Conservation (phyloP, 1,284 basidiomycete genomes). For the Cutaneotrichosporon curvatum region DNA sequence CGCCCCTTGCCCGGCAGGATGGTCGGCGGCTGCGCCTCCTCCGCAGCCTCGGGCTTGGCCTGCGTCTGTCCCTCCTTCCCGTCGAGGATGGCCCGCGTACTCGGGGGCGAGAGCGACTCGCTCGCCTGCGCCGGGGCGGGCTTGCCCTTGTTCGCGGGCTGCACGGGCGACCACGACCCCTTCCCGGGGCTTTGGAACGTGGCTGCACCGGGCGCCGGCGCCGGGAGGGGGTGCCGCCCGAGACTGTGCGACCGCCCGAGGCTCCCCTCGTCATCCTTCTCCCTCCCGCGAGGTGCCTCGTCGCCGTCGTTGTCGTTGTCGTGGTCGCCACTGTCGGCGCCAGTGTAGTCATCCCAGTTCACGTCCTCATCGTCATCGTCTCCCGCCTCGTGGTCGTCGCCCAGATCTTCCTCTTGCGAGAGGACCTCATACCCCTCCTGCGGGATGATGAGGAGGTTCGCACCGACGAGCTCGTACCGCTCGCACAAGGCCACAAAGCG, state of each 20-base stretch:
- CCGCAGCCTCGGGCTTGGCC: constrained; percentile 1
- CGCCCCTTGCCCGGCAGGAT: constrained; percentile 1
- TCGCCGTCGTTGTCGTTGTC: not conserved
- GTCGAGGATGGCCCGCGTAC: constrained; percentile 8
- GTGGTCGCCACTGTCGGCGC: not conserved
- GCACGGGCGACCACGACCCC: constrained; percentile 12
- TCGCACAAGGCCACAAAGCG: constrained; percentile 78
- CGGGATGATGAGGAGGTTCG: constrained; percentile 74
- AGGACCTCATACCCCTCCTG: constrained; percentile 14
- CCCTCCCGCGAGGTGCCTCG: constrained; percentile 2
- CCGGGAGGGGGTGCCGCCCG: constrained; percentile 1
- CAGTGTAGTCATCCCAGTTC: not conserved
- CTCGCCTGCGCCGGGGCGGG: constrained; percentile 14
- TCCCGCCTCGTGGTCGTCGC: constrained; percentile 6
- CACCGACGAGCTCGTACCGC: constrained; percentile 68
- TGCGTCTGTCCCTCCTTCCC: not conserved
- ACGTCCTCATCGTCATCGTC: not conserved
- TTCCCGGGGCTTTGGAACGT: constrained; percentile 8
- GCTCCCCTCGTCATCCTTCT: constrained; percentile 1
- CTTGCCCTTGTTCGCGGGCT: constrained; percentile 16
- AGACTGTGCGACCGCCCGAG: constrained; percentile 4
- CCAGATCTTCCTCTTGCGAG: constrained; percentile 11
- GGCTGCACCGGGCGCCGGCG: no score
- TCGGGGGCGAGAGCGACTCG: constrained; percentile 11
- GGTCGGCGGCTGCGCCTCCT: not conserved